Evolutionary conservation across 371 early-diverging fungal genomes (phyloP).

Genomic region (Mucor mucedo): DNA sequence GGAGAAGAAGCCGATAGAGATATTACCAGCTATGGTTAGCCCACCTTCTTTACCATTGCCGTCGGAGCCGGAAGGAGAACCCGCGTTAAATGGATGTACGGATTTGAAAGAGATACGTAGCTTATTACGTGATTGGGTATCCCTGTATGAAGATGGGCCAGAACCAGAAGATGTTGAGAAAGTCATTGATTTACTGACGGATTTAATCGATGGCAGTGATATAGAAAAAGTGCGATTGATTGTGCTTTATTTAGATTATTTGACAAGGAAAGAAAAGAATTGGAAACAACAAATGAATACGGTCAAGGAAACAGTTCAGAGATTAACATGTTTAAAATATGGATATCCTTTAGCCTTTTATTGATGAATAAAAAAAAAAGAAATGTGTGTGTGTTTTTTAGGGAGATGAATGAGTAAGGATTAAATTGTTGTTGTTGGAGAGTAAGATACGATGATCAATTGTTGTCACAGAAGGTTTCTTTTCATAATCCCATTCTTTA

Average conservation of each 20-base stretch:
- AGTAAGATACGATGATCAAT: not conserved
- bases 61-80: slow-evolving; percentile 12
- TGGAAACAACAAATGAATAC: slow-evolving; percentile 10
- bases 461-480: not conserved
- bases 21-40: no score
- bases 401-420: not conserved
- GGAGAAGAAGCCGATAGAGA: not conserved
- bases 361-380: not conserved
- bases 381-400: not conserved
- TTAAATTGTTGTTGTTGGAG: not conserved
- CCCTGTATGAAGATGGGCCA: slow-evolving; percentile 27
- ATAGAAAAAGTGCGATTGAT: slow-evolving; percentile 43
- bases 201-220: slow-evolving; percentile 33
- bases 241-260: slow-evolving; percentile 29
- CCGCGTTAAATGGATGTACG: slow-evolving; percentile 34
- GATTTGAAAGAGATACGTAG: slow-evolving; percentile 34
- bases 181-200: slow-evolving; percentile 30
- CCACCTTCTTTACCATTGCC: not conserved
- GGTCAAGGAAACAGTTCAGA: slow-evolving; percentile 2
- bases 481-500: not conserved
- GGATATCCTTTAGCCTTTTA: slow-evolving; percentile 20
- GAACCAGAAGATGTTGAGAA: slow-evolving; percentile 45
- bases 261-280: slow-evolving; percentile 8
- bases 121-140: slow-evolving; percentile 37
- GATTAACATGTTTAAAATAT: slow-evolving; percentile 6